Conservation (phyloP, 202 grass and related monocot species). For the Zoysia matrella region DNA sequence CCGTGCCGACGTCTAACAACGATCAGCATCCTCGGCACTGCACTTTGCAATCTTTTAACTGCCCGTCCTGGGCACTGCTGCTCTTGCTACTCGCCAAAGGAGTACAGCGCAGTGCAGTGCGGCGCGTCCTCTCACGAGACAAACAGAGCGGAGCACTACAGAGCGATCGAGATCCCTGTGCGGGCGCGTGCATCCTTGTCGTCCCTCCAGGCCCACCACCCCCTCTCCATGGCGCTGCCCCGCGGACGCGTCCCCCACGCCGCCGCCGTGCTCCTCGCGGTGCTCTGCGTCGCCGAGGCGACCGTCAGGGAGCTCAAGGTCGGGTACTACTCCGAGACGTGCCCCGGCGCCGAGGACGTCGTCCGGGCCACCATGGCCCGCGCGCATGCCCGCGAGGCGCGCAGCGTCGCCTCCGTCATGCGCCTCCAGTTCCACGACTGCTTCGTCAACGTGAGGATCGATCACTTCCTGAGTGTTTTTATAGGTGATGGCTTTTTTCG, state of each 20-base stretch:
- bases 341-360: constrained; percentile 75
- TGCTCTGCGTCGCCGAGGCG: constrained; percentile 6
- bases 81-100: background rate
- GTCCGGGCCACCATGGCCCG: constrained; percentile 58
- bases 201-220: no score
- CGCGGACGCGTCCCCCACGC: constrained; percentile 23
- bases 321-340: constrained; percentile 83
- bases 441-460: constrained; percentile 56
- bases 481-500: no score
- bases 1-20: background rate
- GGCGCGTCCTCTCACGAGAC: background rate
- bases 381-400: constrained; percentile 61
- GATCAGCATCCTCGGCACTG: no score
- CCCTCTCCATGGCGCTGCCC: constrained; percentile 36
- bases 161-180: no score
- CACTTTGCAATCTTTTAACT: no score
- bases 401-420: constrained; percentile 92
- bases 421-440: constrained; percentile 88
- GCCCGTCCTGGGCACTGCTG: background rate
- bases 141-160: no score
- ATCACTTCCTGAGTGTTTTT: no score
- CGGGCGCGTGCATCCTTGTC: no score
- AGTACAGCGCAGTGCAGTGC: no score
- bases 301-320: constrained; percentile 50
- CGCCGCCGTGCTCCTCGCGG: constrained; percentile 32